Evolutionary conservation across 495 filamentous ascomycete genomes (phyloP).

Genomic region (Aspergillus ostianus): DNA sequence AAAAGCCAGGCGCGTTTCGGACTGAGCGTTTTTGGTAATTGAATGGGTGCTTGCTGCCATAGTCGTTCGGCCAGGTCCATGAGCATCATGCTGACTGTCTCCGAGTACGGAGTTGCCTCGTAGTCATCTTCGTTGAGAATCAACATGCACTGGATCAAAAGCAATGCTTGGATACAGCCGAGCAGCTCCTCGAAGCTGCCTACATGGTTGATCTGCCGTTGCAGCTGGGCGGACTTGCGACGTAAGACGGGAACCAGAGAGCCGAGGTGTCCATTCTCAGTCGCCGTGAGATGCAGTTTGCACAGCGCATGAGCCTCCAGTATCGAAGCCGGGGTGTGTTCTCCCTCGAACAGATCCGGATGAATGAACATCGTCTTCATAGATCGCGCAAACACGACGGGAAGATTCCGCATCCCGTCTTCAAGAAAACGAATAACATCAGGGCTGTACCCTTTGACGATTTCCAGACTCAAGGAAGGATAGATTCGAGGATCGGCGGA

Average conservation of each 20-base stretch:
- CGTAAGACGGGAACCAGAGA: constrained; percentile 23
- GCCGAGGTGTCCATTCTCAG: neutral
- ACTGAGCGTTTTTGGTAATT: constrained; percentile 23
- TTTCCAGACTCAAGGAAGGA: constrained; percentile 22
- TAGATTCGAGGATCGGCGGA: constrained; percentile 6
- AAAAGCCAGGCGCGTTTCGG: constrained; percentile 45
- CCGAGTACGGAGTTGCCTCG: constrained; percentile 16
- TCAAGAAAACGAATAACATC: constrained; percentile 23
- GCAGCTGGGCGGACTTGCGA: constrained; percentile 22
- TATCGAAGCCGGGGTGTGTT: constrained; percentile 27
- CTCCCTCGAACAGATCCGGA: constrained; percentile 28
- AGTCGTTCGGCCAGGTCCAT: constrained; percentile 19
- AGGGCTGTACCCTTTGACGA: constrained; percentile 26
- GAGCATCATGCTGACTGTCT: constrained; percentile 24
- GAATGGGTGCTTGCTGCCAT: constrained; percentile 28
- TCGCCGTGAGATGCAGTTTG: constrained; percentile 18
- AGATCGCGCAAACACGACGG: constrained; percentile 18
- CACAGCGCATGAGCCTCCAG: constrained; percentile 27
- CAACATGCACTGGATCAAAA: constrained; percentile 37
- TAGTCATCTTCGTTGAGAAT: constrained; percentile 26
- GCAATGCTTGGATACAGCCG: constrained; percentile 33
- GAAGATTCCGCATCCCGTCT: constrained; percentile 20
- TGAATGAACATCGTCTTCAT: constrained; percentile 38
- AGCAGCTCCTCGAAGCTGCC: constrained; percentile 37
- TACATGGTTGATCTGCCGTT: constrained; percentile 16